Evolutionary conservation across 2,329 filamentous ascomycete species (phyloP), one percentile per base, ranked within the genome.

Genomic region (Lecanicillium sp.): DNA sequence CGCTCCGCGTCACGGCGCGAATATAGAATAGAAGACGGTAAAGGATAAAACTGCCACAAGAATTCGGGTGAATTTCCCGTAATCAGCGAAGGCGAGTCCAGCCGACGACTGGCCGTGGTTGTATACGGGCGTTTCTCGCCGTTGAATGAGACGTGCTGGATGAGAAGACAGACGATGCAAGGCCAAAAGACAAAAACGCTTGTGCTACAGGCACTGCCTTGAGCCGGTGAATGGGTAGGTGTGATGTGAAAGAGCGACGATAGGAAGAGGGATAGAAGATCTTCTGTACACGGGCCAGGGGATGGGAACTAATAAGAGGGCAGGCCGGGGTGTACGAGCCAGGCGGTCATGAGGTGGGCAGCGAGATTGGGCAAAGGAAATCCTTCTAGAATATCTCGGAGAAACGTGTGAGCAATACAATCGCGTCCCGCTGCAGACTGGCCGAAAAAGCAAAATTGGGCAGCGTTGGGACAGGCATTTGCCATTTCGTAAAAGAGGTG

Each of bases 221-320:
- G 30, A 37, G 29, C 30, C 37, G 15, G 19, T 18, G 33, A 19
- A 7, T 15, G 39, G 14, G 20, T 28, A 19, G 2, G 18, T 13
- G 20, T 33, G 34, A 27, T 6, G 22, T 35, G 33, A 37, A 33
- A 37, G 37, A 39, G 35, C 34, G 39, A 37, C 35, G 39, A 35
- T 33, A 18, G 33, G n/a, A 25, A 17, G n/a, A n/a, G n/a, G n/a
- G 22, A 25, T 11, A 11, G n/a, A 29, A 33, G 38, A 18, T 14
- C 19, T 37, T 16, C 22, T 34, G 43, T 35, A 40, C 39, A 42
- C 30, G 40, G 33, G 44, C 39, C 39, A 32, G 35, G 42, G 41
- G 45, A 42, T 35, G 34, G 35, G 37, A 33, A 31, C 18, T 37
- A 41, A 38, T 35, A 41, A 44, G 38, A 22, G 29, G 33, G 19